phyloP scores from a whole-genome alignment of 257 asterid genomes.

The Echium plantagineum region DNA sequence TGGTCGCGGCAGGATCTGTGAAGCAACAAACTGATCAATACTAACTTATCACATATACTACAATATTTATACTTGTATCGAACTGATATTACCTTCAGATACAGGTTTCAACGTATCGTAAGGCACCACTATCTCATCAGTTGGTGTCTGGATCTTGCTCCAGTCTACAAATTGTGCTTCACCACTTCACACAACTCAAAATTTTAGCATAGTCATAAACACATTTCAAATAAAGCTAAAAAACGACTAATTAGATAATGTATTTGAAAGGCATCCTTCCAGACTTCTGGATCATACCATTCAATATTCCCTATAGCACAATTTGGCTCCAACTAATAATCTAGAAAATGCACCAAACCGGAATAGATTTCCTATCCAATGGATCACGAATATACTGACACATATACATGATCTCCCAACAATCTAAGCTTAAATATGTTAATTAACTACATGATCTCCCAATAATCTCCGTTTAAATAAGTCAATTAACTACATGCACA shows the following conservation, averaged over 20 bases:
- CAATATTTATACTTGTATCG: not conserved
- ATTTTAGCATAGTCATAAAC: not conserved
- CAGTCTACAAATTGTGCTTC: slow-evolving; percentile 34
- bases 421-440: not conserved
- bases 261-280: not conserved
- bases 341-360: not conserved
- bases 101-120: slow-evolving; percentile 66
- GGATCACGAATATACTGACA: not conserved
- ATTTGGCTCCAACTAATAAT: not conserved
- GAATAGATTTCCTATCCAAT: not conserved
- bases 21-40: slow-evolving; percentile 4
- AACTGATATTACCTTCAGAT: slow-evolving; percentile 54
- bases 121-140: slow-evolving; percentile 60
- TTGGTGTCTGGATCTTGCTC: slow-evolving; percentile 41
- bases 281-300: not conserved
- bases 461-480: no score
- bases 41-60: not conserved
- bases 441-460: no score
- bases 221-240: not conserved
- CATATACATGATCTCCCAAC: not conserved
- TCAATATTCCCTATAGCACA: not conserved
- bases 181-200: slow-evolving; percentile 22
- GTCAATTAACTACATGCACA: not conserved
- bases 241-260: no score
- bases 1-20: slow-evolving; percentile 62